Evolutionary conservation across 2,329 filamentous ascomycete genomes (phyloP).

Genomic region (Diaporthe batatas): DNA sequence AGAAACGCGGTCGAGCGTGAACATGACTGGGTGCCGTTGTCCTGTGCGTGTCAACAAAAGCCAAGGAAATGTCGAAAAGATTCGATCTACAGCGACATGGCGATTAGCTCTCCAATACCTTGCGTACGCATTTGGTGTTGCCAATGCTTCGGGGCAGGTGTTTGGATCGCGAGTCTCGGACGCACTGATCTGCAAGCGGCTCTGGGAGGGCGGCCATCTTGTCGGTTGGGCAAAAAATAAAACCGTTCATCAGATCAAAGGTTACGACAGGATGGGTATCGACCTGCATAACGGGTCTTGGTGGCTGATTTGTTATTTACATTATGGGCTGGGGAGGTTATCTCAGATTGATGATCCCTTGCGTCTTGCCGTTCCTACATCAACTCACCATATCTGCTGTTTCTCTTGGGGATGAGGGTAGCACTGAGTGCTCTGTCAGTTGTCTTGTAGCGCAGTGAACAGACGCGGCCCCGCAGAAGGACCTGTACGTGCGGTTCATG

Average conservation of each 20-base stretch:
- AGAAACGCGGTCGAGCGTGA: background rate
- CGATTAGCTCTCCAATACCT: background rate
- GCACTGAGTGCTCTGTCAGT: background rate
- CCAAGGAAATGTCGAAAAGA: background rate
- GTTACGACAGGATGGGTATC: constrained; percentile 6
- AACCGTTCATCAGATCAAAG: constrained; percentile 12
- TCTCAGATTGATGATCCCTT: background rate
- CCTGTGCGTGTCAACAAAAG: background rate
- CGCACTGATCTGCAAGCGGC: background rate
- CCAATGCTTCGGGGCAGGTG: background rate
- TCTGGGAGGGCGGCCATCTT: too few relatives aligned
- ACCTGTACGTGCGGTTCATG: background rate
- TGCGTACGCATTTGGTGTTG: background rate
- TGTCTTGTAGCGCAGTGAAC: background rate
- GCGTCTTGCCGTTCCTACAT: background rate
- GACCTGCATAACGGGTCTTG: background rate
- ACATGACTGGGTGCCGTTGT: background rate
- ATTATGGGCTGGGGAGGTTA: background rate
- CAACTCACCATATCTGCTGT: background rate
- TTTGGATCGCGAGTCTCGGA: background rate
- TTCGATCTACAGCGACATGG: background rate
- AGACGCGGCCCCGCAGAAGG: background rate
- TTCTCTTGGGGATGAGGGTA: background rate
- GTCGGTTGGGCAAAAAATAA: background rate
- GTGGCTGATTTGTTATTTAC: background rate